A percentile compares a stretch with the other conserved stretches of the same genome.
These are phyloP conservation scores for Penicillium canescens DNA, from an alignment of 495 filamentous ascomycete genomes.

Conservation along the genomic window DNA sequence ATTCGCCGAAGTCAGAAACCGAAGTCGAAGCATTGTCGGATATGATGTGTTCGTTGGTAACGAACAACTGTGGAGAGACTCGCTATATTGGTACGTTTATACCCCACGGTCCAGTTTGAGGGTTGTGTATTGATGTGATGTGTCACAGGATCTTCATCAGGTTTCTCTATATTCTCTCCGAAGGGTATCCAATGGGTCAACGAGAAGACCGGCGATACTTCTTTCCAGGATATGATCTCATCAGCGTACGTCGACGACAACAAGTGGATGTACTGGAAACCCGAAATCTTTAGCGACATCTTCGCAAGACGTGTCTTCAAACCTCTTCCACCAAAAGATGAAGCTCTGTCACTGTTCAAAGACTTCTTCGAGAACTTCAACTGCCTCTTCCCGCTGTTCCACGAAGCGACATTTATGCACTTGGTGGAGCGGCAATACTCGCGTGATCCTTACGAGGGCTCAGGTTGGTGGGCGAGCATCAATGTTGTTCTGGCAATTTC, in stretches of 20 bases:
- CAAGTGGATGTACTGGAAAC: constrained; percentile 95
- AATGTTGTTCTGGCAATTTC: constrained; percentile 93
- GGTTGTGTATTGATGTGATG: constrained; percentile 12
- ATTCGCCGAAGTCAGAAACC: constrained; percentile 56
- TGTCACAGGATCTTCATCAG: constrained; percentile 82
- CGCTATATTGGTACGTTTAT: constrained; percentile 81
- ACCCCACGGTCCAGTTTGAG: neutral
- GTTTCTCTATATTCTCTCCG: constrained; percentile 97
- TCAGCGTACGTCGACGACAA: constrained; percentile 79
- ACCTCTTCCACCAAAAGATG: constrained; percentile 76
- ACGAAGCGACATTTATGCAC: constrained; percentile 98
- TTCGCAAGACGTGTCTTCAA: constrained; percentile 84
- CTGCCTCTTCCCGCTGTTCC: constrained; percentile 95
- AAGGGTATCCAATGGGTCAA: constrained; percentile 99
- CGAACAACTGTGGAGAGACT: constrained; percentile 93
- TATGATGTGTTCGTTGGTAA: constrained; percentile 99
- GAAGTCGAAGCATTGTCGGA: constrained; percentile 91
- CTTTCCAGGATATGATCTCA: constrained; percentile 95
- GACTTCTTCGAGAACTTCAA: constrained; percentile 99
- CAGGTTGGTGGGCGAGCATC: constrained; percentile 97
- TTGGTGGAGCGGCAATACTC: constrained; percentile 92
- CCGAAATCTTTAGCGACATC: constrained; percentile 91
- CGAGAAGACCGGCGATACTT: constrained; percentile 91
- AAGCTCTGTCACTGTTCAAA: constrained; percentile 78
- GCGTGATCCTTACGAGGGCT: constrained; percentile 87